phyloP scores from a whole-genome alignment of 2,329 filamentous ascomycete species.

The Huntiella bhutanensis region DNA sequence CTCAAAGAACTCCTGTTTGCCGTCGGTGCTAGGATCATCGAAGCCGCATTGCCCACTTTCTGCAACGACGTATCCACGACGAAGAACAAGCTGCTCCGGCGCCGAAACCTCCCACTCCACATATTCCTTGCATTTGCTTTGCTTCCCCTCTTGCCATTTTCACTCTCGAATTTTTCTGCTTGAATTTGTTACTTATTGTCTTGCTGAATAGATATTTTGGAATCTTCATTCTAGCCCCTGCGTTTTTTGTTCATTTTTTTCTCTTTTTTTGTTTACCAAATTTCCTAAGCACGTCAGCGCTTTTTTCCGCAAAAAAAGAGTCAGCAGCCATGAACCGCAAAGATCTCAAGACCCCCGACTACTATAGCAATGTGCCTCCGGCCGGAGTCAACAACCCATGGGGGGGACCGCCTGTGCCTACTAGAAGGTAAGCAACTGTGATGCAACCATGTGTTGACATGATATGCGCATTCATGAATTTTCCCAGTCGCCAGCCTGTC shows the following conservation, averaged over 20 bases:
- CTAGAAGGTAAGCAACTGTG: slow-evolving; percentile 9
- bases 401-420: slow-evolving; percentile 5
- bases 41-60: not conserved
- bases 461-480: no score
- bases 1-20: slow-evolving; percentile 3
- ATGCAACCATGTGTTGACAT: not conserved
- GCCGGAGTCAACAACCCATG: slow-evolving; percentile 8
- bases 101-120: not conserved
- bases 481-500: no score
- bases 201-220: not conserved
- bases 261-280: not conserved
- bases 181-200: not conserved
- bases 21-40: slow-evolving; percentile 1
- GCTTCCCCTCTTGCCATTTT: not conserved
- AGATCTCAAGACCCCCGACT: slow-evolving; percentile 11
- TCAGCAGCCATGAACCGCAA: slow-evolving; percentile 11
- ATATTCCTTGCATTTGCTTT: not conserved
- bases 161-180: not conserved
- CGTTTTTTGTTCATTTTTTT: not conserved
- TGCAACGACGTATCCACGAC: no score
- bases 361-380: slow-evolving; percentile 7
- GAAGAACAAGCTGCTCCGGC: no score
- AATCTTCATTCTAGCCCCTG: not conserved
- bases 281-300: not conserved
- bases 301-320: not conserved